Conservation (phyloP, 441 rosid species). For the Daphne laureola region DNA sequence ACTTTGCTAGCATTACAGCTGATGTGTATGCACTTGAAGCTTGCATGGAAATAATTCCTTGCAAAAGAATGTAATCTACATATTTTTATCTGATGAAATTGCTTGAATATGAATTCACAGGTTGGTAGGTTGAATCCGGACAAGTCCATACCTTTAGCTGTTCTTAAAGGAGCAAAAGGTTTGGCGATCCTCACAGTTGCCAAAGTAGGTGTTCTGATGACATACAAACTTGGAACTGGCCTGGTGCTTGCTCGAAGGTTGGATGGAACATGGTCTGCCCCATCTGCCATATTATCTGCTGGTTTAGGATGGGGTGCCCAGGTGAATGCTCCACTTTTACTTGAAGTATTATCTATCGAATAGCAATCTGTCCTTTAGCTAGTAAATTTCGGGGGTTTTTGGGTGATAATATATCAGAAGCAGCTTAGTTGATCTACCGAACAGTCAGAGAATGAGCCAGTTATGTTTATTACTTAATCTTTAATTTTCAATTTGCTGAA, state of each 20-base stretch:
- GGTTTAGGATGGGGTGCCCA: slow-evolving; percentile 99
- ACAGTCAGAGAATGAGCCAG: not conserved
- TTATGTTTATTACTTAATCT: too few relatives aligned
- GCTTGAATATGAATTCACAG: slow-evolving; percentile 23
- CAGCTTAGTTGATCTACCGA: not conserved
- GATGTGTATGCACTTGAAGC: too few relatives aligned
- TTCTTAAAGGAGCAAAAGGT: slow-evolving; percentile 78
- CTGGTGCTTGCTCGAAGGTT: slow-evolving; percentile 79
- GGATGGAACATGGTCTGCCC: slow-evolving; percentile 96
- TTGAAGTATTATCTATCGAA: not conserved
- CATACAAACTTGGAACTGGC: slow-evolving; percentile 91
- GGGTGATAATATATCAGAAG: not conserved
- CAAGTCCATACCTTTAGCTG: slow-evolving; percentile 75
- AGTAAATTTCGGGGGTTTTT: too few relatives aligned
- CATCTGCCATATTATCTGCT: slow-evolving; percentile 80
- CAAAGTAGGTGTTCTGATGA: slow-evolving; percentile 88
- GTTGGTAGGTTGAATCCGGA: slow-evolving; percentile 69
- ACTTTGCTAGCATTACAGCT: too few relatives aligned
- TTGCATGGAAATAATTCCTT: too few relatives aligned
- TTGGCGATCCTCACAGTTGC: slow-evolving; percentile 82
- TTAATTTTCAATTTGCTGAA: not conserved
- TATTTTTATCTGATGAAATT: not conserved
- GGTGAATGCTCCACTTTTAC: slow-evolving; percentile 27
- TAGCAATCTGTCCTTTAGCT: not conserved
- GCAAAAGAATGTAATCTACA: too few relatives aligned